Conservation (phyloP, 495 filamentous ascomycete species). For the Podospora australis region DNA sequence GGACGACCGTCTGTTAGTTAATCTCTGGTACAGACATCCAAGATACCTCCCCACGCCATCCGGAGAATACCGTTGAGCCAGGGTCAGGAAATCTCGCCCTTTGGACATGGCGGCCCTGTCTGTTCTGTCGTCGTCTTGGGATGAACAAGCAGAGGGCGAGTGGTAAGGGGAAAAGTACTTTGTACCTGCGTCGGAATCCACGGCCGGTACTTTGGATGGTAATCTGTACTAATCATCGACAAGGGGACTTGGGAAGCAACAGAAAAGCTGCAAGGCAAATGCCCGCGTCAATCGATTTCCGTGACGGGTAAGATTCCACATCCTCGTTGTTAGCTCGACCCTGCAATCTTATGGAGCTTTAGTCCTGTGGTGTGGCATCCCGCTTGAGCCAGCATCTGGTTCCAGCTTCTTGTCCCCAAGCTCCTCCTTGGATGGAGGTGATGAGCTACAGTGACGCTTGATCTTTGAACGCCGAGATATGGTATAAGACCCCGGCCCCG, state of each 20-base stretch:
- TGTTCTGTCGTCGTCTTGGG: not conserved
- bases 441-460: not conserved
- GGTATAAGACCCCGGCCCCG: constrained; percentile 6
- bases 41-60: no score
- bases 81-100: not conserved
- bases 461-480: not conserved
- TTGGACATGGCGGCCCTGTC: constrained; percentile 4
- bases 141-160: no score
- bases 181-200: not conserved
- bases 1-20: no score
- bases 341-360: constrained; percentile 4
- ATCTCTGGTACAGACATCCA: no score
- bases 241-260: not conserved
- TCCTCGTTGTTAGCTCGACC: not conserved
- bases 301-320: not conserved
- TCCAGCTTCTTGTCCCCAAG: no score
- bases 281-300: constrained; percentile 3
- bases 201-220: constrained; percentile 9
- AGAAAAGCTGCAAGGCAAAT: not conserved
- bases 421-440: not conserved
- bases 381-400: not conserved
- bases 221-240: not conserved
- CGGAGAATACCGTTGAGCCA: no score
- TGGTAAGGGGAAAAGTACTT: no score
- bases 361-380: not conserved